Evolutionary conservation across 805 yeast genomes (phyloP), one percentile per base, ranked within the genome.

Genomic region (Diddensiella santjacobensis): DNA sequence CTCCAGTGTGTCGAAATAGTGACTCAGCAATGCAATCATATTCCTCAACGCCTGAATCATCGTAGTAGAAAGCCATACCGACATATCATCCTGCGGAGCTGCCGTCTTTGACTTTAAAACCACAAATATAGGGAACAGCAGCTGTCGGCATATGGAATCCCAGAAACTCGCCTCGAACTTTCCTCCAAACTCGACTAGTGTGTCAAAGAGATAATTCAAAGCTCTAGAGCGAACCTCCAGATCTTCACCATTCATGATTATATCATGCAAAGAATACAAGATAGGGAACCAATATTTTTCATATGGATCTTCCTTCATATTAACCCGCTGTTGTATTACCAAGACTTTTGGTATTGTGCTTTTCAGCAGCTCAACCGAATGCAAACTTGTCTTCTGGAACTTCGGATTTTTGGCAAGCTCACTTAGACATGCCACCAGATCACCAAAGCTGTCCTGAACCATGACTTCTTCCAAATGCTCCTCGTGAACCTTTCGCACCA

Each of bases 21-120:
- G 85, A 0, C 89, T 78, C 61, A 91, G 86, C 48, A 93, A 71
- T 0, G 86, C 82, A 58, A 91, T 83, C 82, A 89, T 78, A 59
- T 87, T 87, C 64, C 95, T 80, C 62, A 95, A 72, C 0, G 98
- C 98, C 67, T 93, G 99, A 54, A 95, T 89, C 66, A 93, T 76
- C 0, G 99, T 93, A 0, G 99, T 90, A 0, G 96, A 88, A 42
- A 93, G 71, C 99, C 99, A 93, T 11, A 95, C 95, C 42, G 96
- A 87, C 57, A 88, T 67, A 52, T 86, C 95, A 64, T 91, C 99
- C 57, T 83, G 86, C 45, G 77, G 78, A 49, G 83, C 75, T 55
- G 81, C 84, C 82, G 93, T 86, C 59, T 82, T 84, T 37, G 78
- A 77, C 45, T 84, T 79, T 56, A 93, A 73, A 4, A 88, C 85